Evolutionary conservation across 2,329 filamentous ascomycete genomes (phyloP), one percentile per base, ranked within the genome.

Genomic region (Pestalotiopsis fici): DNA sequence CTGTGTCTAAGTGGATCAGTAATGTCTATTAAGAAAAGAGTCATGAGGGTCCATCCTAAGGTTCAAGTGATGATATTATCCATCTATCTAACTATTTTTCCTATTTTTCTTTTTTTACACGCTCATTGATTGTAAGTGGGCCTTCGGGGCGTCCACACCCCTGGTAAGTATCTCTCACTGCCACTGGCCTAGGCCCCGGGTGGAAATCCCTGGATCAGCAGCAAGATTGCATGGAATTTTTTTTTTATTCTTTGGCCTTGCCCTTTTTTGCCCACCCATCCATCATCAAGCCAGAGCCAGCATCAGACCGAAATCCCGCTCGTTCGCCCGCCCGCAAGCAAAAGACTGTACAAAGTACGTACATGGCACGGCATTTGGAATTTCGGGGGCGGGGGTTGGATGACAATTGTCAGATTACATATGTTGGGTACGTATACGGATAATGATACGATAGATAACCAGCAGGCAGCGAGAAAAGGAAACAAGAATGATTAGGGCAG

Each of bases 391-490:
- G n/a, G 11, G 35, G 13, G 13, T 23, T 27, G 12, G 47, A 37
- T 54, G 61, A 64, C 61, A 64, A 64, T 25, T 56, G 61, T 64
- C 61, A 55, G 25, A 55, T 64, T 18, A 60, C 28, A 12, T 18
- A 35, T 18, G 25, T 13, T 39, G n/a, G 11, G 23, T 37, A 56
- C 13, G 23, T 57, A 15, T 12, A 25, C 12, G 23, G 47, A 57
- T 5, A 57, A 25, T 57, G 23, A 23, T 57, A 5, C 23, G 3
- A 15, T n/a, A 12, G 7, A 23, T 21, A 50, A 50, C 43, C 3
- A 11, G n/a, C 6, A 50, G n/a, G 43, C n/a, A 18, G 15, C 18
- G 1, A 21, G n/a, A 7, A 3, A 50, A 21, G 9, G n/a, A 50
- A 11, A 50, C 6, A 23, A n/a, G 43, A 50, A 21, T n/a, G 39